These are phyloP conservation scores for Chimonanthus salicifolius DNA, from an alignment of 164 flowering plant species.

Conservation along the genomic window DNA sequence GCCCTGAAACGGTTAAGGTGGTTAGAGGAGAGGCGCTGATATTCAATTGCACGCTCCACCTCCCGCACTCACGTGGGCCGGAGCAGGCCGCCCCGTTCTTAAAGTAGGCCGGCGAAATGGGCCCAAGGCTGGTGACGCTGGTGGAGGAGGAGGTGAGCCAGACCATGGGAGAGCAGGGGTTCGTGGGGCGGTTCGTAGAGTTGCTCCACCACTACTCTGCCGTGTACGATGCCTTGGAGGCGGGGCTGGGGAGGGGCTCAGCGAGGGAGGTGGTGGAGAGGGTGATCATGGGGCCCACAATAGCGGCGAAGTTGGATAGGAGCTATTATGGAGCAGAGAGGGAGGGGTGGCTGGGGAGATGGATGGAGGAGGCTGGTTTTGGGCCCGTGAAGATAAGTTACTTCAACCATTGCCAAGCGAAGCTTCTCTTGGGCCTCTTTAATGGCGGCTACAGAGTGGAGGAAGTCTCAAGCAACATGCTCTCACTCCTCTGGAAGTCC, in stretches of 20 bases:
- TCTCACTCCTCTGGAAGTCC: constrained; percentile 68
- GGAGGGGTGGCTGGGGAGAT: constrained; percentile 32
- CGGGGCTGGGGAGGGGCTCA: constrained; percentile 56
- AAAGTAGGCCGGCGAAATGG: constrained; percentile 38
- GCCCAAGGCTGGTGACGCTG: constrained; percentile 51
- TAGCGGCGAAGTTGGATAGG: constrained; percentile 45
- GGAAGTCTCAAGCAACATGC: constrained; percentile 37
- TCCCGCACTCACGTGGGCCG: constrained; percentile 59
- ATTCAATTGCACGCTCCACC: constrained; percentile 63
- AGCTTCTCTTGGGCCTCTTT: constrained; percentile 57
- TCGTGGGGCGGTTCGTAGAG: constrained; percentile 61
- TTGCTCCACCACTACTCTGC: constrained; percentile 73
- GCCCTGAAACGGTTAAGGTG: constrained; percentile 46
- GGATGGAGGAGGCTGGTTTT: constrained; percentile 45
- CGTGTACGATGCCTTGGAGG: constrained; percentile 67
- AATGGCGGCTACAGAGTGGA: constrained; percentile 76
- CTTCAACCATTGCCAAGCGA: constrained; percentile 77
- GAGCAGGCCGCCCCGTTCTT: constrained; percentile 54
- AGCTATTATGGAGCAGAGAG: constrained; percentile 30
- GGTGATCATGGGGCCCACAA: constrained; percentile 66
- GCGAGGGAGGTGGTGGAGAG: constrained; percentile 63
- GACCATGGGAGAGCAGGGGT: constrained; percentile 20
- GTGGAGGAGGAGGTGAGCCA: constrained; percentile 61
- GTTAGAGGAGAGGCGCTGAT: constrained; percentile 65
- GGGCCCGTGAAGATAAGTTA: constrained; percentile 38